Conservation (phyloP, 164 flowering plant species). For the Amborella trichopoda region DNA sequence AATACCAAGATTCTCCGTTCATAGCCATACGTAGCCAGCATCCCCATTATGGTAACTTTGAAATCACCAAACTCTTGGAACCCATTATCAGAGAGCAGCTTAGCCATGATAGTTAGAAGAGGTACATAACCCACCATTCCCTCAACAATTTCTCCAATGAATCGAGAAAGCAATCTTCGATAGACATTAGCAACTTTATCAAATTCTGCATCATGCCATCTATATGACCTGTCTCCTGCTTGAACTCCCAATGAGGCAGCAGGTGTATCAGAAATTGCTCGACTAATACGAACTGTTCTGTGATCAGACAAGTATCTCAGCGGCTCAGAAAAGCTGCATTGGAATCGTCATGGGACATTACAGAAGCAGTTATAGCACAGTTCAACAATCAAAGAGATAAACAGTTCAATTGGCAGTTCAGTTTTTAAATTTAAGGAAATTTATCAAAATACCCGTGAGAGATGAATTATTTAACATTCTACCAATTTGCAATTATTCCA, state of each 20-base stretch:
- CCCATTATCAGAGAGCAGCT: constrained; percentile 86
- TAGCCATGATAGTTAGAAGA: constrained; percentile 80
- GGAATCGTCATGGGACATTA: too few species aligned
- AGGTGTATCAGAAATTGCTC: constrained; percentile 12
- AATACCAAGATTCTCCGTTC: constrained; percentile 90
- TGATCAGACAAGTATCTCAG: constrained; percentile 34
- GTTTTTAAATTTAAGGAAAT: too few species aligned
- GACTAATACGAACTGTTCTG: constrained; percentile 14
- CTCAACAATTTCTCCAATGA: constrained; percentile 85
- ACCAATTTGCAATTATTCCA: too few species aligned
- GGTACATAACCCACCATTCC: constrained; percentile 95
- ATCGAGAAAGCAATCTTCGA: constrained; percentile 58
- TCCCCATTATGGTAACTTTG: constrained; percentile 75
- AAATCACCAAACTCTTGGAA: constrained; percentile 94
- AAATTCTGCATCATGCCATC: constrained; percentile 32
- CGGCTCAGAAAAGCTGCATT: constrained; percentile 80
- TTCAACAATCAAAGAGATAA: too few species aligned
- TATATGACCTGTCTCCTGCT: too few species aligned
- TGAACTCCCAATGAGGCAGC: constrained; percentile 9
- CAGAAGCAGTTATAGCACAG: too few species aligned
- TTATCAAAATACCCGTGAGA: too few species aligned
- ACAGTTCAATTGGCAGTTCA: too few species aligned
- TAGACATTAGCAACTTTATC: constrained; percentile 33
- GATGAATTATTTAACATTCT: too few species aligned
- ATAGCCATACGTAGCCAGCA: constrained; percentile 89